Base-by-base conservation (phyloP, 306 rosid genomes). In the Vigna trinervia region DNA sequence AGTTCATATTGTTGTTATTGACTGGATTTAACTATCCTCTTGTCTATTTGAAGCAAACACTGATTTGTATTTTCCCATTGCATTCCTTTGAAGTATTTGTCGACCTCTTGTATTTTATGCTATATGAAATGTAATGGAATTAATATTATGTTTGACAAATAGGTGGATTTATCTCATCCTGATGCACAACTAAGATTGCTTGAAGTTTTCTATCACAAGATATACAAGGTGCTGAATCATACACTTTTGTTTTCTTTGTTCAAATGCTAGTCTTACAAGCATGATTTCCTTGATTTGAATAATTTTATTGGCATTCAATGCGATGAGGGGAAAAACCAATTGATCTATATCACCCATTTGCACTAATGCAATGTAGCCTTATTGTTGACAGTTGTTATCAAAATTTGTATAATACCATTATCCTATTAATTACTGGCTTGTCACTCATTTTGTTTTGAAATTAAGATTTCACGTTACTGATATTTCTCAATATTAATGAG, bases 161-260 rank as follows among this genome's bases (percentile, higher is more conserved):
- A 61, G 67, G 67, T 61, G 22, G 22, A 61, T 6, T 61, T 61
- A 32, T 32, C 67, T 61, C 45, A 30, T 61, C 67, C 67, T 30
- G 67, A 61, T 30, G 67, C 67, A 14, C 45, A 61, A 14, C 43
- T 61, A 6, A 61, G 67, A 32, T 30, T 61, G 45, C 67, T 61
- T 6, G 67, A 32, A 61, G 67, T 61, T 32, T 61, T 61, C 67
- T 15, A 61, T 61, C 67, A 61, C 67, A 61, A 61, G 67, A 61
- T 61, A 61, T 61, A 61, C n/a, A 61, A 32, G 67, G 67, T 60
- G 4, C 19, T 59, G 19, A 32, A 34, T 62, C 47, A 15, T 62
- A 34, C 15, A 8, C 26, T 34, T 62, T 2, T 61, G 7, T 32
- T 61, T 59, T 56, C n/a, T 62, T 14, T 32, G 26, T 62, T 14